Evolutionary conservation across 2,329 filamentous ascomycete species (phyloP).

Genomic region (Samsoniella hepiali): DNA sequence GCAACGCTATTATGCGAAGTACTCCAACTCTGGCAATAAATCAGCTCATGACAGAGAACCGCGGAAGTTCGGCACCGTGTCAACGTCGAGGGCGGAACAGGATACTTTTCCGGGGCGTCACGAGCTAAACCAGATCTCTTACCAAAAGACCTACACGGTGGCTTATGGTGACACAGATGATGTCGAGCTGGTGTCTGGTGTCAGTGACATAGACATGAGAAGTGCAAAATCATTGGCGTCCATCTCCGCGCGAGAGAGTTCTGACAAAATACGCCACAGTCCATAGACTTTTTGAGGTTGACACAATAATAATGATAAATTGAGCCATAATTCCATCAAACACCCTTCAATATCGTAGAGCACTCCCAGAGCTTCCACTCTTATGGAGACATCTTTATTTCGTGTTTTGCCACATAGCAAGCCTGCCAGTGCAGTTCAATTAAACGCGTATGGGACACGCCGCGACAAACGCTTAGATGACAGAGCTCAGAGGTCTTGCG

Average conservation of each 20-base stretch:
- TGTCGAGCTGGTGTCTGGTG: slow-evolving; percentile 28
- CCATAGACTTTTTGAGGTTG: background rate
- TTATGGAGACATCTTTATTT: too few species aligned
- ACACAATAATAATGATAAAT: background rate
- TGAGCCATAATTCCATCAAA: too few species aligned
- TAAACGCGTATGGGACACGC: too few species aligned
- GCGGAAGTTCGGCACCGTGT: slow-evolving; percentile 23
- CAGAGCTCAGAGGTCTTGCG: too few species aligned
- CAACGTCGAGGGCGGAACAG: slow-evolving; percentile 26
- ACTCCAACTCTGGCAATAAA: slow-evolving; percentile 22
- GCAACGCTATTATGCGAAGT: slow-evolving; percentile 29
- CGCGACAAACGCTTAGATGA: too few species aligned
- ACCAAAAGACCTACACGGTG: slow-evolving; percentile 35
- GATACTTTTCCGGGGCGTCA: slow-evolving; percentile 19
- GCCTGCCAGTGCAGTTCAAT: too few species aligned
- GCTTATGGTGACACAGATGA: slow-evolving; percentile 35
- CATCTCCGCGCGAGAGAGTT: background rate
- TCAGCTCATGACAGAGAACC: slow-evolving; percentile 19
- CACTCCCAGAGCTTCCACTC: too few species aligned
- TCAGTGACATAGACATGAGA: slow-evolving; percentile 24
- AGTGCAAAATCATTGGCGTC: slow-evolving; percentile 10
- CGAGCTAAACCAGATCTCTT: slow-evolving; percentile 30
- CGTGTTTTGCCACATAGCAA: too few species aligned
- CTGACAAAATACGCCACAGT: background rate
- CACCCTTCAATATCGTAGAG: too few species aligned